Percentiles rank a stretch among this genome's conserved stretches.
Evolutionary conservation across 2,329 filamentous ascomycete genomes (phyloP).

Genomic region (Trichocomaceae sp.): DNA sequence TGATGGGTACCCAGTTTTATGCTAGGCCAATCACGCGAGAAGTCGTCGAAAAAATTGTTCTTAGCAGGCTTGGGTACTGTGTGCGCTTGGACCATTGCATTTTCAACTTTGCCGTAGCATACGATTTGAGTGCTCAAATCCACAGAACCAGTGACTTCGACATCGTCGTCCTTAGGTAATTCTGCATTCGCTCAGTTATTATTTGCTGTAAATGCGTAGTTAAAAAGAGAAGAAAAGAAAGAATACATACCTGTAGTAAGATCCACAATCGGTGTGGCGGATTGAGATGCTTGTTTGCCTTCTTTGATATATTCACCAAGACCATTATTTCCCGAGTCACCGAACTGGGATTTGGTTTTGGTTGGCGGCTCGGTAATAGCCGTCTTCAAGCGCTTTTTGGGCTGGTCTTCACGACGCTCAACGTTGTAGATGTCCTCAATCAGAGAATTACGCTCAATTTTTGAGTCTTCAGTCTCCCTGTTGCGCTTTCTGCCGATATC

Average conservation of each 20-base stretch:
- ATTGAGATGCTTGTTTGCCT: constrained; percentile 41
- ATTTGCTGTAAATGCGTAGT: background rate
- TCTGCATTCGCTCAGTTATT: background rate
- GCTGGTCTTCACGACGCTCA: constrained; percentile 55
- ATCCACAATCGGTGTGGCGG: constrained; percentile 44
- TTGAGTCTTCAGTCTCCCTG: constrained; percentile 15
- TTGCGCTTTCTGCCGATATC: constrained; percentile 22
- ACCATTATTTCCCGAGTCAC: constrained; percentile 46
- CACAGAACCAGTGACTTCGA: constrained; percentile 45
- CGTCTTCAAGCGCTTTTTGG: constrained; percentile 61
- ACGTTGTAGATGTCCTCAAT: constrained; percentile 73
- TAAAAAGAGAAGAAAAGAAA: background rate
- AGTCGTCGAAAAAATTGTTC: constrained; percentile 51
- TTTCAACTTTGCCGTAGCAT: constrained; percentile 72
- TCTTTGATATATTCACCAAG: constrained; percentile 63
- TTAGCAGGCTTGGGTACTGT: constrained; percentile 62
- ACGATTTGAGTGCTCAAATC: constrained; percentile 64
- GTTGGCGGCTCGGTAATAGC: constrained; percentile 36
- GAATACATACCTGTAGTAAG: constrained; percentile 33
- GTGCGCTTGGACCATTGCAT: constrained; percentile 59
- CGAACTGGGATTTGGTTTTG: constrained; percentile 39
- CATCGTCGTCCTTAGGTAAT: constrained; percentile 30
- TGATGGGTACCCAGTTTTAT: constrained; percentile 67
- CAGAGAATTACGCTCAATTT: constrained; percentile 29
- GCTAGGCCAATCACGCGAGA: constrained; percentile 56